These are phyloP conservation scores for Russula sp. DNA, from an alignment of 768 basidiomycete genomes.

Conservation along the genomic window DNA sequence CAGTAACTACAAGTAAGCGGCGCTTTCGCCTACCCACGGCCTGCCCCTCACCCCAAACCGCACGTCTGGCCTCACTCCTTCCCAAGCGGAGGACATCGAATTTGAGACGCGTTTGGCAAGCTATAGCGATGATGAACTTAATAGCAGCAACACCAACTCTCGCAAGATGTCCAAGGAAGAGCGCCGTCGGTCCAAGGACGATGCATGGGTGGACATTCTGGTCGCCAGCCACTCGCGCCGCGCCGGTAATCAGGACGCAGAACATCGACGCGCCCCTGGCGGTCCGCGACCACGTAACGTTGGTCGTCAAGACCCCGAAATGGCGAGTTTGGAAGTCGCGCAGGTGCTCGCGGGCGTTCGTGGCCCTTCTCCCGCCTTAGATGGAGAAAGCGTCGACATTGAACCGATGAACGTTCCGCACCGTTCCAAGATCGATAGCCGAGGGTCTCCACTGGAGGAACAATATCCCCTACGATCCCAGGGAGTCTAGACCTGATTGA, in stretches of 20 bases:
- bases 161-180: constrained; percentile 41
- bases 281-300: constrained; percentile 37
- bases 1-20: constrained; percentile 41
- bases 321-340: constrained; percentile 70
- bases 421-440: constrained; percentile 18
- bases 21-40: constrained; percentile 58
- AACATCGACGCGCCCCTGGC: constrained; percentile 33
- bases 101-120: constrained; percentile 80
- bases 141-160: constrained; percentile 12
- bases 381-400: constrained; percentile 36
- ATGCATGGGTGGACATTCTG: constrained; percentile 87
- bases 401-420: constrained; percentile 31
- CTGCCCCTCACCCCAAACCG: constrained; percentile 52
- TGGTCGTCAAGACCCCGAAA: constrained; percentile 58
- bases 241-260: constrained; percentile 56
- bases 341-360: constrained; percentile 61
- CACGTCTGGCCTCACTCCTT: constrained; percentile 53
- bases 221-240: constrained; percentile 57
- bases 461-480: constrained; percentile 19
- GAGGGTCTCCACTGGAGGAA: constrained; percentile 6
- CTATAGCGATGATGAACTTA: constrained; percentile 47
- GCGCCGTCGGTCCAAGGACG: constrained; percentile 51
- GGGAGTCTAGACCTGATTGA: neutral
- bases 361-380: constrained; percentile 42
- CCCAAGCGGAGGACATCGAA: constrained; percentile 79